Base-by-base conservation (phyloP, 768 basidiomycete species). In the Hygrocybe coccinea region DNA sequence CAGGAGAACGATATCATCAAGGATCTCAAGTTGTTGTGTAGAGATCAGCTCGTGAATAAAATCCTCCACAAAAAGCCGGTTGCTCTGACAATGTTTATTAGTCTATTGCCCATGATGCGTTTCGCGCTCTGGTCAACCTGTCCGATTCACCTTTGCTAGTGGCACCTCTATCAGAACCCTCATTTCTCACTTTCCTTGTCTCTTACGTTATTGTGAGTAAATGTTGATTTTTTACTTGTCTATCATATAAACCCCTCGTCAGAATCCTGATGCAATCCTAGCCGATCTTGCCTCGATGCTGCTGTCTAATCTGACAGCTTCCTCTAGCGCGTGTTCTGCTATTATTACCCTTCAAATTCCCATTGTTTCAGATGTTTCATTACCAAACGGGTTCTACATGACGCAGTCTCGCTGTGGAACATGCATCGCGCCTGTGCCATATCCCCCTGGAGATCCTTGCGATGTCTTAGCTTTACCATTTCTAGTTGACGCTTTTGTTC, bases 281-380 rank as follows among this genome's bases (percentile, higher is more conserved):
- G 92, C 93, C 34, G 95, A 97, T 75, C 83, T 98, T 17, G 92
- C 94, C 2, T 81, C 91, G n/a, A 98, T 98, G 95, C 77, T 97
- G 1, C 79, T 98, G 9, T 95, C 94, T n/a, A 98, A 98, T 72
- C 74, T 97, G 34, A 89, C 92, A 8, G 80, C 88, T 4, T 85
- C 89, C 43, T 77, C 88, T 2, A 70, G 79, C 0, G 80, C 88
- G 52, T 87, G 89, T 60, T 73, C 79, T 9, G 68, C 77, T 7
- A 68, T 98, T 8, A 72, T 92, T 5, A 74, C 75, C 1, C 73
- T 94, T 43, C 81, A 81, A 56, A 78, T 97, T 46, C 72, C 83
- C 2, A 74, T 94, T 44, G 76, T 89, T 15, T 69, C 74, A 8
- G 76, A 78, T 52, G 57, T 72, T 6, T 69, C 73, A 17, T 72